Evolutionary conservation across 345 rosid genomes (phyloP).

Genomic region (Hibiscus syriacus): DNA sequence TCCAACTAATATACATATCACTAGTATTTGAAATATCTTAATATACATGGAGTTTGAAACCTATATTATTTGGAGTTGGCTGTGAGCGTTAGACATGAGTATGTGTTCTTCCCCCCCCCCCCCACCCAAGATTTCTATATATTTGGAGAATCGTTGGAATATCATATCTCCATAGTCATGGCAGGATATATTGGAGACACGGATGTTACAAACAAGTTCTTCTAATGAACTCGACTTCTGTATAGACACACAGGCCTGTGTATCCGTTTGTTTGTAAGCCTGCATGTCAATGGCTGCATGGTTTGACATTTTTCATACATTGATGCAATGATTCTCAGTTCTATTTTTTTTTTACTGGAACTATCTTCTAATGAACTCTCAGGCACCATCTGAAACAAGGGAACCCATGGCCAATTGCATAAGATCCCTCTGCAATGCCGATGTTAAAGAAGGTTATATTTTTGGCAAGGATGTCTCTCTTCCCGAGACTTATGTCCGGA

Average conservation of each 20-base stretch:
- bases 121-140: no score
- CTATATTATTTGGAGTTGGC: no score
- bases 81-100: no score
- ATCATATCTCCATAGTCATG: no score
- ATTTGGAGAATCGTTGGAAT: no score
- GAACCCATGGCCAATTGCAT: slow-evolving; percentile 64
- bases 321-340: neutral
- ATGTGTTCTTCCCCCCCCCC: no score
- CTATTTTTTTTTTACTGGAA: neutral
- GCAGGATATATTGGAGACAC: no score
- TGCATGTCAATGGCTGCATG: neutral
- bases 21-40: neutral
- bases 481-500: slow-evolving; percentile 69
- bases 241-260: neutral
- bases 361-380: slow-evolving; percentile 18
- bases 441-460: slow-evolving; percentile 72
- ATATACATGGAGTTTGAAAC: neutral
- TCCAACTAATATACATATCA: neutral
- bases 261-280: neutral
- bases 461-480: slow-evolving; percentile 88
- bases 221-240: neutral
- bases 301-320: neutral
- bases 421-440: slow-evolving; percentile 87
- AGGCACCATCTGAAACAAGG: slow-evolving; percentile 83
- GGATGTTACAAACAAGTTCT: no score